A percentile compares a stretch with the other conserved stretches of the same genome.
Evolutionary conservation across 192 early-diverging fungal species (phyloP).

Genomic region (Coemansia sp.): DNA sequence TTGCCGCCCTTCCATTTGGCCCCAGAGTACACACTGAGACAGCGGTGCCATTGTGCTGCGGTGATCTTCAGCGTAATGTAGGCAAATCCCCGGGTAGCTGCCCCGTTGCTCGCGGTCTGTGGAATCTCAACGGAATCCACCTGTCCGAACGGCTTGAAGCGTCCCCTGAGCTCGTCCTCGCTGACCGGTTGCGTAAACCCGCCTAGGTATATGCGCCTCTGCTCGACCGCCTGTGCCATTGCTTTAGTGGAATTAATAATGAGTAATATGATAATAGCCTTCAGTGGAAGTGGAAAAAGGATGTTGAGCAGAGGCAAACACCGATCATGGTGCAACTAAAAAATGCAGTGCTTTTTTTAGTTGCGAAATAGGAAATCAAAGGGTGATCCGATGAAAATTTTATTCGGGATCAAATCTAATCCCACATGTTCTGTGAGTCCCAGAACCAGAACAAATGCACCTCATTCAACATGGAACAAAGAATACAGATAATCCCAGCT

Average conservation of each 20-base stretch:
- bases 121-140: conserved; percentile 37
- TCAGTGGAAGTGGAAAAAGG: neutral
- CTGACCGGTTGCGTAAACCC: conserved; percentile 67
- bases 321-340: neutral
- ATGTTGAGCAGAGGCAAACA: neutral
- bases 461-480: neutral
- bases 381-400: neutral
- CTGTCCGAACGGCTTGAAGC: conserved; percentile 76
- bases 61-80: conserved; percentile 72
- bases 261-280: neutral
- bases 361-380: neutral
- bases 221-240: conserved; percentile 30
- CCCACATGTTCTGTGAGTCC: no score
- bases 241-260: neutral
- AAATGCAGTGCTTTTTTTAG: neutral
- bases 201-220: conserved; percentile 75
- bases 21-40: conserved; percentile 70
- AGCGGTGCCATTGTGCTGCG: conserved; percentile 65
- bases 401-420: neutral
- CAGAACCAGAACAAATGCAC: neutral
- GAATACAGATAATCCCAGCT: no score
- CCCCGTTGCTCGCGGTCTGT: neutral
- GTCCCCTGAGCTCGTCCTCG: conserved; percentile 57
- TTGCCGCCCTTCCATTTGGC: conserved; percentile 85
- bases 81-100: conserved; percentile 68